Evolutionary conservation across 352 stramenopile genomes (phyloP).

Genomic region (Plasmopara halstedii): DNA sequence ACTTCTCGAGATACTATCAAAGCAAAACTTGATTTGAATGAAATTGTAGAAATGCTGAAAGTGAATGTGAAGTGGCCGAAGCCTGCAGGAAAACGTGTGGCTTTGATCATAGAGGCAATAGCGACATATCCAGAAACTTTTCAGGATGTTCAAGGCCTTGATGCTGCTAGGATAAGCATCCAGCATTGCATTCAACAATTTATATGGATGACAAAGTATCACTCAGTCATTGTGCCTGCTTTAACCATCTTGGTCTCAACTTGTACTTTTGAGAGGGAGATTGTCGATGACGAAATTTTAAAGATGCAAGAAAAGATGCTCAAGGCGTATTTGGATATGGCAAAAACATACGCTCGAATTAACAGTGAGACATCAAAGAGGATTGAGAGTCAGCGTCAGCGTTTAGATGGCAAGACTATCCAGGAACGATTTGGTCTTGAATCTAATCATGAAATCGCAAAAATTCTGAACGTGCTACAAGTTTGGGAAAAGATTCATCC

Average conservation of each 20-base stretch:
- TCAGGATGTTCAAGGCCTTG: background rate
- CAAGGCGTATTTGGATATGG: slow-evolving; percentile 26
- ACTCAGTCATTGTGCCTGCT: slow-evolving; percentile 40
- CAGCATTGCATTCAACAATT: slow-evolving; percentile 47
- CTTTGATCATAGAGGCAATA: slow-evolving; percentile 54
- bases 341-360: slow-evolving; percentile 23
- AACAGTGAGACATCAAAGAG: slow-evolving; percentile 6
- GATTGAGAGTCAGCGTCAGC: slow-evolving; percentile 16
- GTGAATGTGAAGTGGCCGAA: slow-evolving; percentile 71
- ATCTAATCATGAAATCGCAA: slow-evolving; percentile 30
- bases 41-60: slow-evolving; percentile 69
- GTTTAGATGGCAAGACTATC: slow-evolving; percentile 44
- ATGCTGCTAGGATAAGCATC: slow-evolving; percentile 8
- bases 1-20: slow-evolving; percentile 17
- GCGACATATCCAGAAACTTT: slow-evolving; percentile 33
- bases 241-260: slow-evolving; percentile 43
- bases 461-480: slow-evolving; percentile 41
- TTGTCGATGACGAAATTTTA: background rate
- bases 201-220: slow-evolving; percentile 64
- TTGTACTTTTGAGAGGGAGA: slow-evolving; percentile 7
- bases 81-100: slow-evolving; percentile 53
- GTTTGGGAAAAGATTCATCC: slow-evolving; percentile 52
- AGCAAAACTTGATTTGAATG: slow-evolving; percentile 20
- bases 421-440: slow-evolving; percentile 28
- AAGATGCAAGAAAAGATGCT: slow-evolving; percentile 21